phyloP scores from a whole-genome alignment of 1,284 basidiomycete genomes.

The Melampsora abietis-canadensis region DNA sequence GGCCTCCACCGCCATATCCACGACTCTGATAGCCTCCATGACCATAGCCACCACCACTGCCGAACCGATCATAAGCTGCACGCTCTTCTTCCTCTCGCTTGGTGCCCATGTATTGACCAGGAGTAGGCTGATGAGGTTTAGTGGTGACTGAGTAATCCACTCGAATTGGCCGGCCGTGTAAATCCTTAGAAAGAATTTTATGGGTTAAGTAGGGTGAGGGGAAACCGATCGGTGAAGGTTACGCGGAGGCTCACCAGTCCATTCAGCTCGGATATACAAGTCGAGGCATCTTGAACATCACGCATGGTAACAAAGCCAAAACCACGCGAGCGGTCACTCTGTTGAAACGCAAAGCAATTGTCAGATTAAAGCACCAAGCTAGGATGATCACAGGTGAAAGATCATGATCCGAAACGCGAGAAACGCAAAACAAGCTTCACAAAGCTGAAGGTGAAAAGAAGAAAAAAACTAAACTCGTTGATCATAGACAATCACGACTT shows the following conservation, averaged over 20 bases:
- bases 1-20: conserved; percentile 46
- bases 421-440: neutral
- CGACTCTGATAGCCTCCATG: conserved; percentile 55
- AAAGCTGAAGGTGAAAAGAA: conserved; percentile 38
- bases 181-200: conserved; percentile 60
- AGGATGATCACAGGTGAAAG: neutral
- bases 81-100: conserved; percentile 60
- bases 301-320: conserved; percentile 97
- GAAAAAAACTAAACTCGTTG: conserved; percentile 62
- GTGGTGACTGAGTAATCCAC: conserved; percentile 95
- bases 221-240: neutral
- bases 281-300: conserved; percentile 74
- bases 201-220: neutral
- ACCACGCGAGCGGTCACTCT: conserved; percentile 92
- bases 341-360: neutral
- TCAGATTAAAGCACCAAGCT: neutral
- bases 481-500: conserved; percentile 97
- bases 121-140: conserved; percentile 88
- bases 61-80: conserved; percentile 53
- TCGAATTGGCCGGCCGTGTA: conserved; percentile 91
- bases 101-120: conserved; percentile 95
- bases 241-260: conserved; percentile 66
- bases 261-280: conserved; percentile 86
- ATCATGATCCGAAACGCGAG: neutral
- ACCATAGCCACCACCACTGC: conserved; percentile 51